A percentile compares a stretch with the other conserved stretches of the same genome.
Conservation (phyloP, 2,329 filamentous ascomycete species). For the Aspergillus flavus region DNA sequence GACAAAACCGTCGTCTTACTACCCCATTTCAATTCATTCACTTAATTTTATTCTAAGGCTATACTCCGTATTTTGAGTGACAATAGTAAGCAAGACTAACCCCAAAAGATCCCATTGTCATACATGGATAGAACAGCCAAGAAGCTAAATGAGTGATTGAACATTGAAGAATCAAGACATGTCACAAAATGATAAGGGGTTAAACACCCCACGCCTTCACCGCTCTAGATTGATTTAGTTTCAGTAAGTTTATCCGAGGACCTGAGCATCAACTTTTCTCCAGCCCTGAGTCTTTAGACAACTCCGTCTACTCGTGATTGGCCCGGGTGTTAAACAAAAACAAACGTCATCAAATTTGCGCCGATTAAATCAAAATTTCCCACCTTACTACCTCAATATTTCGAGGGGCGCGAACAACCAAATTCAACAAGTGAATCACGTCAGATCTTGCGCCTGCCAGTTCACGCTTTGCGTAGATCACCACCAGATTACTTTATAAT, state of each 20-base stretch:
- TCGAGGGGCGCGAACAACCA: background rate
- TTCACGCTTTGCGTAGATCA: background rate
- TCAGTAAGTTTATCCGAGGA: slow-evolving; percentile 5
- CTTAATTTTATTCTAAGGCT: background rate
- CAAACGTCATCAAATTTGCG: background rate
- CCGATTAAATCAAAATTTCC: background rate
- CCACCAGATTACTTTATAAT: background rate
- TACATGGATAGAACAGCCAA: background rate
- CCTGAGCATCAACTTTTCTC: background rate
- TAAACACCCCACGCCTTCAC: background rate
- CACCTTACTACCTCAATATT: background rate
- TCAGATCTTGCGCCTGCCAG: background rate
- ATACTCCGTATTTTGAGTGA: background rate
- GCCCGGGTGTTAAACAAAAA: background rate
- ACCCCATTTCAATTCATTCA: background rate
- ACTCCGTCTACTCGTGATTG: background rate
- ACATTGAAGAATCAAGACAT: no score
- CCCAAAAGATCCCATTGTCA: background rate
- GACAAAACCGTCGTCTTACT: background rate
- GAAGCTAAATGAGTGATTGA: background rate
- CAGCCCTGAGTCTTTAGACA: background rate
- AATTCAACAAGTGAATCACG: background rate
- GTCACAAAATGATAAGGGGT: background rate
- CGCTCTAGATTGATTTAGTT: background rate
- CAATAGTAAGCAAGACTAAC: background rate